A percentile compares a stretch with the other conserved stretches of the same genome.
Evolutionary conservation across 306 rosid genomes (phyloP).

Genomic region (Canavalia gladiata): DNA sequence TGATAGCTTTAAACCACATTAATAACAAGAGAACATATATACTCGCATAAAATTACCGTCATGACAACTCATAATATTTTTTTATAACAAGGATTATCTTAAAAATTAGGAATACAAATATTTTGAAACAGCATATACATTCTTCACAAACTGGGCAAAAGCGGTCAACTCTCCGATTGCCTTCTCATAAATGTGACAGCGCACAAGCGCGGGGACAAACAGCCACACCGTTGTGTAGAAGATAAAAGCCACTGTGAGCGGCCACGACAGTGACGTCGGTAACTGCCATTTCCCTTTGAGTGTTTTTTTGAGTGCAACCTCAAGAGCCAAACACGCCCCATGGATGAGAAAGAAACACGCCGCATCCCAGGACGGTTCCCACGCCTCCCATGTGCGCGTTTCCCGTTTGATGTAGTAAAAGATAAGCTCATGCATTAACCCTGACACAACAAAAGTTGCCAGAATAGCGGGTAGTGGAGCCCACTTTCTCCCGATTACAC

Average conservation of each 20-base stretch:
- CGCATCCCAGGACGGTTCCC: conserved; percentile 57
- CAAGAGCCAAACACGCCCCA: conserved; percentile 39
- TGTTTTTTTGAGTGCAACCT: conserved; percentile 40
- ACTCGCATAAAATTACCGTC: too few species aligned
- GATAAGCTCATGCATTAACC: conserved; percentile 47
- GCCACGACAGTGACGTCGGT: conserved; percentile 30
- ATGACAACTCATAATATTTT: too few species aligned
- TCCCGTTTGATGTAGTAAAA: conserved; percentile 53
- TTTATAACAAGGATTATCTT: too few species aligned
- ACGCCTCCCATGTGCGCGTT: conserved; percentile 50
- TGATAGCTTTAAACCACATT: too few species aligned
- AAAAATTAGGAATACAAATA: too few species aligned
- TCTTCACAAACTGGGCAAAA: not conserved
- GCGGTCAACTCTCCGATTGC: conserved; percentile 31
- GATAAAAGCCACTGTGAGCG: conserved; percentile 38
- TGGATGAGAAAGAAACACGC: conserved; percentile 48
- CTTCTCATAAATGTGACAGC: conserved; percentile 48
- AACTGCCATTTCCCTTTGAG: conserved; percentile 22
- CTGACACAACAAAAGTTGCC: conserved; percentile 39
- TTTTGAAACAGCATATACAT: too few species aligned
- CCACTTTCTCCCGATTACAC: conserved; percentile 41
- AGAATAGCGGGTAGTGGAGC: conserved; percentile 45
- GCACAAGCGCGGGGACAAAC: conserved; percentile 49
- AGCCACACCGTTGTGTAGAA: conserved; percentile 30
- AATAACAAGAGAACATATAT: too few species aligned